Evolutionary conservation across 225 moss, liverwort and hornwort species (phyloP), one percentile per base, ranked within the genome.

Genomic region (Takakia lepidozioides): DNA sequence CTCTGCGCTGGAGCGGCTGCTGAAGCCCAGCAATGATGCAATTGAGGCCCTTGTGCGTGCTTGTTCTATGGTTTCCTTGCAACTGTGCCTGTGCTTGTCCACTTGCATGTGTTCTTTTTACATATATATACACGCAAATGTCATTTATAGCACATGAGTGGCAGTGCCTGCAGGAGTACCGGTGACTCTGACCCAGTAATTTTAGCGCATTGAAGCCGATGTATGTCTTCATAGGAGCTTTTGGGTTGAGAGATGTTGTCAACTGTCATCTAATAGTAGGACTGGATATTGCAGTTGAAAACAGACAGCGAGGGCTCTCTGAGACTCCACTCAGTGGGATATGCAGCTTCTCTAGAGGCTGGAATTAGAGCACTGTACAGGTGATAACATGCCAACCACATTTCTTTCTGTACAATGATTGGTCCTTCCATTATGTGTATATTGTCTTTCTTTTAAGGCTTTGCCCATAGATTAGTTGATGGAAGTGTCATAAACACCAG

Each of bases 21-120:
- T 92, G 68, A 87, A 92, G 68, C 83, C 92, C 56, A 87, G 87
- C 56, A 71, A 92, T 68, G 76, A 82, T 62, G 87, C 81, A 22
- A 85, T 92, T 46, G 82, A 82, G 64, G 49, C 82, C 43, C 67
- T 92, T 69, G 92, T 92, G 70, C 65, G 82, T 60, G 14, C 16
- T 22, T 32, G 7, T 32, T 32, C 32, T n/a, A n/a, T n/a, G 8
- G 15, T 64, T 40, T 60, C 32, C 17, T 25, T 44, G 46, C 40
- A 27, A 16, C 35, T 50, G 3, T 49, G 25, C 35, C 38, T 59
- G 54, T 9, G 47, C 46, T 29, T 52, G 34, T 32, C 41, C 41
- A 27, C 29, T 25, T 18, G 25, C 39, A 48, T 52, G 27, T n/a
- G 43, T 29, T 59, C 26, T 15, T 2, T 49, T 26, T 56, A 25